Evolutionary conservation across 108 stramenopile species (phyloP).

Genomic region (Pseudonitzschia pungens): DNA sequence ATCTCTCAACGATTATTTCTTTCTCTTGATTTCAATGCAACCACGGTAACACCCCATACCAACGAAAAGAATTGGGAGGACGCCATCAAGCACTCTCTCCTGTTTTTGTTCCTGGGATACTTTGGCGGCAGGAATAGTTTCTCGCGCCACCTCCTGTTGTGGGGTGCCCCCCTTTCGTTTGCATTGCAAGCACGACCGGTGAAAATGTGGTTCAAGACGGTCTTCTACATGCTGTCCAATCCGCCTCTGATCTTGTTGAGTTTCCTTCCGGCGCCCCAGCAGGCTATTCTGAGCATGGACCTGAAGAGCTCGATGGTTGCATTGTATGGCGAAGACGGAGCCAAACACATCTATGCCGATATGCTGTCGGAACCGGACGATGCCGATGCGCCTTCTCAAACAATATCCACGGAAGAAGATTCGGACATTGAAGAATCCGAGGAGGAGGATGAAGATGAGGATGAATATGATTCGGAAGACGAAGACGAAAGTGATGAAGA

Average conservation of each 20-base stretch:
- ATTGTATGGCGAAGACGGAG: conserved; percentile 26
- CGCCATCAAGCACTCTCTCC: conserved; percentile 69
- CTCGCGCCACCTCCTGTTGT: conserved; percentile 55
- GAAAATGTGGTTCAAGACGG: conserved; percentile 69
- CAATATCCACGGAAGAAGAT: conserved; percentile 11
- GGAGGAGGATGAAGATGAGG: conserved; percentile 30
- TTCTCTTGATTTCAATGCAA: neutral
- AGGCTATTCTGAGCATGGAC: conserved; percentile 71
- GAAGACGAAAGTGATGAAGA: conserved; percentile 3
- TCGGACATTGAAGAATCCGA: conserved; percentile 26
- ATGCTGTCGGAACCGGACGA: neutral
- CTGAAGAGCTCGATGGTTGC: conserved; percentile 17
- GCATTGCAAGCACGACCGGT: conserved; percentile 78
- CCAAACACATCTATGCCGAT: neutral
- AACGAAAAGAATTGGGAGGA: conserved; percentile 63
- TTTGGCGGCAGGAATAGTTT: conserved; percentile 77
- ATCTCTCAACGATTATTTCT: neutral
- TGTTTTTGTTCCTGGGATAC: conserved; percentile 83
- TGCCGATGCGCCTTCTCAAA: neutral
- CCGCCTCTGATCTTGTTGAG: conserved; percentile 75
- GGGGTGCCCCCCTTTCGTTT: conserved; percentile 74
- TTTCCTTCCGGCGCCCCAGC: conserved; percentile 82
- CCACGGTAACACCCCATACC: neutral
- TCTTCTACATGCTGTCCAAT: conserved; percentile 66
- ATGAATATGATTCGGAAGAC: conserved; percentile 29